Percentiles rank a stretch among this genome's conserved stretches.
Conservation (phyloP, 306 rosid species). For the Gleditsia sinensis region DNA sequence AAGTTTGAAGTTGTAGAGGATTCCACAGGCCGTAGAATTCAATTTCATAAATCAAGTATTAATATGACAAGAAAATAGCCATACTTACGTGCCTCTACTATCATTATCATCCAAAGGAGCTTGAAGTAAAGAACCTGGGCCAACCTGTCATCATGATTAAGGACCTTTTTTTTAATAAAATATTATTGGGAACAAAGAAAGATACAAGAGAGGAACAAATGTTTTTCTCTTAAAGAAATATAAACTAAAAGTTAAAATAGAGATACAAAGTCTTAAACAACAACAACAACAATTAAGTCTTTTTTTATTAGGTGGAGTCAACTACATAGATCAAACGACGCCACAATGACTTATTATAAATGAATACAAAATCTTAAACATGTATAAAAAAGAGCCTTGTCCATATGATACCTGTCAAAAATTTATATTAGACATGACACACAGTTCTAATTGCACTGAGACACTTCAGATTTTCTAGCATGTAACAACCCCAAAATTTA, state of each 20-base stretch:
- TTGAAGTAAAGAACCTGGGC: conserved; percentile 89
- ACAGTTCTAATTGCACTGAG: background rate
- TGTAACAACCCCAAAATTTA: conserved; percentile 4
- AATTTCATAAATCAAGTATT: conserved; percentile 26
- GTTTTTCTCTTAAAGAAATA: background rate
- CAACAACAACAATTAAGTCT: no score
- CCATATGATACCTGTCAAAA: background rate
- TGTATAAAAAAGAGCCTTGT: background rate
- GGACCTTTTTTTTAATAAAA: background rate
- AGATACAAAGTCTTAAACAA: background rate
- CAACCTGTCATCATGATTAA: conserved; percentile 66
- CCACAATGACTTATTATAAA: no score
- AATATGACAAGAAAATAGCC: conserved; percentile 31
- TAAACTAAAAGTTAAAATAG: background rate
- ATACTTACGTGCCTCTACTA: conserved; percentile 78
- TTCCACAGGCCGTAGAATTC: conserved; percentile 20
- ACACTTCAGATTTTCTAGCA: background rate
- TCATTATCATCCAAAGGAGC: conserved; percentile 88
- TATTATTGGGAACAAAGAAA: background rate
- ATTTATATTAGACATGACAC: background rate
- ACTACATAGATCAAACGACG: no score
- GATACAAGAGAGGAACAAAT: background rate
- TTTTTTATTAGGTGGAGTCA: no score
- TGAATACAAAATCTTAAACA: no score
- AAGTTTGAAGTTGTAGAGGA: conserved; percentile 24